Percentiles rank a stretch among this genome's conserved stretches.
Conservation (phyloP, 352 stramenopile genomes). For the Phytopythium oedochilum region DNA sequence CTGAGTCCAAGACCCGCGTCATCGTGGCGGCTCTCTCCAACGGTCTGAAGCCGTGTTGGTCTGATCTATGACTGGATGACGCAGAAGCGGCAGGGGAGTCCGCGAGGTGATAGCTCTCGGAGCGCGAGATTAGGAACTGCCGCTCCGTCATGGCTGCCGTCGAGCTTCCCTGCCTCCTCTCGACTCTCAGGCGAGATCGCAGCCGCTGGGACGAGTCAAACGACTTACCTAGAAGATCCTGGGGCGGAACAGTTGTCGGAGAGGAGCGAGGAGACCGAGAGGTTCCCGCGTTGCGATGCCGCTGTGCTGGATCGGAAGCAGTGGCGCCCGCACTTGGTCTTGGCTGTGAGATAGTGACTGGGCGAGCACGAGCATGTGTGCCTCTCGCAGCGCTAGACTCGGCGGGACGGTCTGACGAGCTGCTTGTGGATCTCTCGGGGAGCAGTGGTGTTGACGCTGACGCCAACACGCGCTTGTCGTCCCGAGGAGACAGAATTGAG, state of each 20-base stretch:
- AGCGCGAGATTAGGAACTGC: not conserved
- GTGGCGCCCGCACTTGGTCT: not conserved
- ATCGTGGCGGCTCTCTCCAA: constrained; percentile 25
- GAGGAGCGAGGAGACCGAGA: not conserved
- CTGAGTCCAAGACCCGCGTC: constrained; percentile 14
- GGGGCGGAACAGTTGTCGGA: not conserved
- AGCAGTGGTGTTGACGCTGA: not conserved
- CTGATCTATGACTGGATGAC: not conserved
- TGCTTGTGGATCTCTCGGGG: not conserved
- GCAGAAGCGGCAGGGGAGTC: not conserved
- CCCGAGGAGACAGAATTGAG: constrained; percentile 4
- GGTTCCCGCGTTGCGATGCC: not conserved
- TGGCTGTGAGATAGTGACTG: not conserved
- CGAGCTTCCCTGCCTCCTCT: not conserved
- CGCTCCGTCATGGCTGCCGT: not conserved
- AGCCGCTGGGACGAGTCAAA: constrained; percentile 4
- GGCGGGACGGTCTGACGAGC: not conserved
- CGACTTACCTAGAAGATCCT: constrained; percentile 1
- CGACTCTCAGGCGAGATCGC: not conserved
- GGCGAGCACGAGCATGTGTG: not conserved
- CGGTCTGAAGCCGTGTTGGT: constrained; percentile 14
- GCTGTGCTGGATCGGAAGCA: not conserved
- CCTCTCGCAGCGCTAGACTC: not conserved
- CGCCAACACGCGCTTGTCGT: constrained; percentile 1
- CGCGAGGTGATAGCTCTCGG: not conserved